A percentile compares a stretch with the other conserved stretches of the same genome.
phyloP scores from a whole-genome alignment of 352 stramenopile genomes.

The Globisporangium irregulare region DNA sequence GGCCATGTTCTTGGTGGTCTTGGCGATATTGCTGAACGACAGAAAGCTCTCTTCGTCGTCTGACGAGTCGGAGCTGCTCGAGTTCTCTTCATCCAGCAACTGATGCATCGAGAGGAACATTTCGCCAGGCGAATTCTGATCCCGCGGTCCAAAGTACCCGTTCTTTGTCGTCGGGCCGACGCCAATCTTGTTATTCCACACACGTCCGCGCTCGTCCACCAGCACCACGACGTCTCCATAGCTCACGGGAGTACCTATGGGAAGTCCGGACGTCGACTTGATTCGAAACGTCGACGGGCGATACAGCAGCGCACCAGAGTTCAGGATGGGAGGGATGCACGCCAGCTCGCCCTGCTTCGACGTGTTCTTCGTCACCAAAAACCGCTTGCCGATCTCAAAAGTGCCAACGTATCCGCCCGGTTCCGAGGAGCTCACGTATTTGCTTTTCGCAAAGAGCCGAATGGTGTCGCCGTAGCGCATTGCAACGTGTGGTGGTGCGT shows the following conservation, averaged over 20 bases:
- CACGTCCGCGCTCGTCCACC: conserved; percentile 52
- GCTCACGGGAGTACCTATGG: conserved; percentile 58
- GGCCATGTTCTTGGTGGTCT: conserved; percentile 59
- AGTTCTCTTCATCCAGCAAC: conserved; percentile 35
- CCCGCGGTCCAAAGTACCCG: conserved; percentile 73
- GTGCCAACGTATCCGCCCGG: conserved; percentile 65
- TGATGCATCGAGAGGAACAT: conserved; percentile 84
- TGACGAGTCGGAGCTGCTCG: conserved; percentile 51
- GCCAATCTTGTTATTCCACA: conserved; percentile 89
- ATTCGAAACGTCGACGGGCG: conserved; percentile 62
- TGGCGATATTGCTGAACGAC: conserved; percentile 58
- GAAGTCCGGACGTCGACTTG: conserved; percentile 56
- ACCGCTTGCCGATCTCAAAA: conserved; percentile 61
- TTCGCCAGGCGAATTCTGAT: conserved; percentile 62
- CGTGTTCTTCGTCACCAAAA: conserved; percentile 54
- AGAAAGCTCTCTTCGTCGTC: conserved; percentile 64
- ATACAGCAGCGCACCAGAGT: conserved; percentile 35
- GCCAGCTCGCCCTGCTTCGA: conserved; percentile 65
- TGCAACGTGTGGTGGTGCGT: conserved; percentile 56
- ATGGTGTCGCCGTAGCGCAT: conserved; percentile 71
- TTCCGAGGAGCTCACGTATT: conserved; percentile 31
- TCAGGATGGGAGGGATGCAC: conserved; percentile 56
- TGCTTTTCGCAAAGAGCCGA: conserved; percentile 62
- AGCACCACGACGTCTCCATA: conserved; percentile 83
- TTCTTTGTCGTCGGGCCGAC: conserved; percentile 72